phyloP scores from a whole-genome alignment of 2,329 filamentous ascomycete genomes.

The Nigrospora osmanthi region DNA sequence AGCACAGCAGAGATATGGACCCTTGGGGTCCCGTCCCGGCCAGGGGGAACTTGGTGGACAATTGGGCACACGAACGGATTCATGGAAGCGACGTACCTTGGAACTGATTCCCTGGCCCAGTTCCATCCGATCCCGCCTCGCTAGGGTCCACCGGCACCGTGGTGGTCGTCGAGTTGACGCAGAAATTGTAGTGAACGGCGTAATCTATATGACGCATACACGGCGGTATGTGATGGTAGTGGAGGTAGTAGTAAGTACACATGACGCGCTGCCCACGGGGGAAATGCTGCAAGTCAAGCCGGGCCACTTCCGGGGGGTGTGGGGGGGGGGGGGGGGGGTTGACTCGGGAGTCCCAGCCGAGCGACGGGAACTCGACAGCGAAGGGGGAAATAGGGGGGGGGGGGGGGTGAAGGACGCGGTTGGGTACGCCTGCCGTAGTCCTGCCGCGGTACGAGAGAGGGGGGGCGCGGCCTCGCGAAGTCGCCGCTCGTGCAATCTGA shows the following conservation, averaged over 20 bases:
- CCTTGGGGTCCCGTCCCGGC: too few relatives aligned
- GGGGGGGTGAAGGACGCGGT: neutral
- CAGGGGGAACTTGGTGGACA: too few relatives aligned
- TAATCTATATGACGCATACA: slow-evolving; percentile 32
- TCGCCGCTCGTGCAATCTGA: neutral
- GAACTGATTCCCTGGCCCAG: too few relatives aligned
- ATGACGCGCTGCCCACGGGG: slow-evolving; percentile 21
- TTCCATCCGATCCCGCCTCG: neutral
- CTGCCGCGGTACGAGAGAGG: neutral
- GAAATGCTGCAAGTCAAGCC: neutral
- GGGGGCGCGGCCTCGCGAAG: neutral
- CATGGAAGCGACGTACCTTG: too few relatives aligned
- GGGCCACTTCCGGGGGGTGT: neutral
- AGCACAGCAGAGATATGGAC: too few relatives aligned
- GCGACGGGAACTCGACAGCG: neutral
- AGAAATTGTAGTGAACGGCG: slow-evolving; percentile 35
- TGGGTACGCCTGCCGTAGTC: neutral
- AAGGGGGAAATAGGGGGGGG: too few relatives aligned
- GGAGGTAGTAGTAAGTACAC: slow-evolving; percentile 43
- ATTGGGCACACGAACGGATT: too few relatives aligned
- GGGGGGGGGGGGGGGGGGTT: neutral
- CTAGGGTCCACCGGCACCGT: slow-evolving; percentile 12
- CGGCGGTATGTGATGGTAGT: slow-evolving; percentile 40
- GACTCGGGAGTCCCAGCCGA: neutral
- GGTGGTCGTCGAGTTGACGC: slow-evolving; percentile 22